phyloP scores from a whole-genome alignment of 2,329 filamentous ascomycete species.

The Aureobasidium sp. region DNA sequence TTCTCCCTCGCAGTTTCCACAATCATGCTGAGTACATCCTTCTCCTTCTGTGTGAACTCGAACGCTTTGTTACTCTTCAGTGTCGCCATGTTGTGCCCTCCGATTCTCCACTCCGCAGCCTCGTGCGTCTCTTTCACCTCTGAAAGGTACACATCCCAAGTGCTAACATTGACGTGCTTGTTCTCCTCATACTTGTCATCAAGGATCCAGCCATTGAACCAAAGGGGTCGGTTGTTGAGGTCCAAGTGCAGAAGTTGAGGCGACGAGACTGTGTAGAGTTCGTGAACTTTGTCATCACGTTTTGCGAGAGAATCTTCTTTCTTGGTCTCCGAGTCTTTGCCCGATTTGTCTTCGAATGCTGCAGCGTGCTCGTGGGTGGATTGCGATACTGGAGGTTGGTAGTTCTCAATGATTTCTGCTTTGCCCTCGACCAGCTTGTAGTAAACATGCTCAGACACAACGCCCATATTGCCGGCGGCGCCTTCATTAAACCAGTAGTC shows the following conservation, averaged over 20 bases:
- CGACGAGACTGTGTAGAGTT: conserved; percentile 33
- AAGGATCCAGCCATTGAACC: conserved; percentile 44
- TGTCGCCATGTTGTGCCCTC: conserved; percentile 33
- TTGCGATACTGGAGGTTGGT: background rate
- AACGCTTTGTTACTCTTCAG: conserved; percentile 26
- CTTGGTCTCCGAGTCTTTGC: background rate
- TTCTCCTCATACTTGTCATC: conserved; percentile 37
- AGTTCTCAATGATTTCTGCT: background rate
- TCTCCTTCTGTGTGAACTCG: conserved; percentile 25
- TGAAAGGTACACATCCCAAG: conserved; percentile 31
- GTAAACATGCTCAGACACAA: conserved; percentile 44
- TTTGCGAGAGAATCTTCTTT: background rate
- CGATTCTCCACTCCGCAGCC: conserved; percentile 29
- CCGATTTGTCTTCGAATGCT: background rate
- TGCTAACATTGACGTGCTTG: conserved; percentile 30
- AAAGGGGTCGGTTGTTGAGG: conserved; percentile 35
- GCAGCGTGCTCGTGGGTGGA: background rate
- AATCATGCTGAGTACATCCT: conserved; percentile 27
- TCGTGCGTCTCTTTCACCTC: conserved; percentile 27
- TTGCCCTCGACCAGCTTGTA: conserved; percentile 3
- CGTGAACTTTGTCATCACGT: background rate
- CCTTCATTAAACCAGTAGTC: conserved; percentile 41
- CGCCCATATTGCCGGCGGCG: conserved; percentile 32
- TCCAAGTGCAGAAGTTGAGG: conserved; percentile 43
- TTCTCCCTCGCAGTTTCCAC: conserved; percentile 22